Percentiles rank a stretch among this genome's conserved stretches.
Conservation (phyloP, 2,329 filamentous ascomycete genomes). For the Cordyceps fumosorosea region DNA sequence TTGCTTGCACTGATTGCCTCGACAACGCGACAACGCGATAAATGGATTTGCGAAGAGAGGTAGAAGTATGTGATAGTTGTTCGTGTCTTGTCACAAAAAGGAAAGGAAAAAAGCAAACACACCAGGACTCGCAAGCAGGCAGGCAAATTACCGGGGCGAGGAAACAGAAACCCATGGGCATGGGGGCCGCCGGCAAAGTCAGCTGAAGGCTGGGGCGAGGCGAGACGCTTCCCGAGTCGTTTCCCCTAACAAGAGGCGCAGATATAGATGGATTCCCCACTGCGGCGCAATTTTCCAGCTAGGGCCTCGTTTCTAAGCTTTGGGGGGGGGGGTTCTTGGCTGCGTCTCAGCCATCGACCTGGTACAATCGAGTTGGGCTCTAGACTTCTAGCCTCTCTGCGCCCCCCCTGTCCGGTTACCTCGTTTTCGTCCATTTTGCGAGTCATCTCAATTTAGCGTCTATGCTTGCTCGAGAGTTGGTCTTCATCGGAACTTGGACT, state of each 20-base stretch:
- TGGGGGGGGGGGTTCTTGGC: neutral
- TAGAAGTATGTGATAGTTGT: neutral
- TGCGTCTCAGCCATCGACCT: neutral
- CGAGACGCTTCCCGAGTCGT: neutral
- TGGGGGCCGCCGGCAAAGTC: neutral
- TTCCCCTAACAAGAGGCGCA: neutral
- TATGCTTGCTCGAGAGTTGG: neutral
- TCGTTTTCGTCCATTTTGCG: neutral
- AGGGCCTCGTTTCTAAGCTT: neutral
- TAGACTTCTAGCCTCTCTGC: too few relatives aligned
- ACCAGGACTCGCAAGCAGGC: too few relatives aligned
- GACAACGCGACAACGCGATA: too few relatives aligned
- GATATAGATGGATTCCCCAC: neutral
- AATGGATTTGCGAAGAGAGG: neutral
- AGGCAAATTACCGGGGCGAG: neutral
- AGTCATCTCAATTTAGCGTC: neutral
- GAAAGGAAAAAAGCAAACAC: neutral
- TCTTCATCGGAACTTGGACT: neutral
- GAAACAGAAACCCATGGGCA: neutral
- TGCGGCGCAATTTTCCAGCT: conserved; percentile 5
- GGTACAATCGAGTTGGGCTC: neutral
- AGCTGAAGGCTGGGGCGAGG: conserved; percentile 12
- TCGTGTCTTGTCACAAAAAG: neutral
- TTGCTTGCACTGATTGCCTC: too few relatives aligned
- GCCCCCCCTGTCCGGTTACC: too few relatives aligned